Evolutionary conservation across 164 flowering plant genomes (phyloP).

Genomic region (Saururus chinensis): DNA sequence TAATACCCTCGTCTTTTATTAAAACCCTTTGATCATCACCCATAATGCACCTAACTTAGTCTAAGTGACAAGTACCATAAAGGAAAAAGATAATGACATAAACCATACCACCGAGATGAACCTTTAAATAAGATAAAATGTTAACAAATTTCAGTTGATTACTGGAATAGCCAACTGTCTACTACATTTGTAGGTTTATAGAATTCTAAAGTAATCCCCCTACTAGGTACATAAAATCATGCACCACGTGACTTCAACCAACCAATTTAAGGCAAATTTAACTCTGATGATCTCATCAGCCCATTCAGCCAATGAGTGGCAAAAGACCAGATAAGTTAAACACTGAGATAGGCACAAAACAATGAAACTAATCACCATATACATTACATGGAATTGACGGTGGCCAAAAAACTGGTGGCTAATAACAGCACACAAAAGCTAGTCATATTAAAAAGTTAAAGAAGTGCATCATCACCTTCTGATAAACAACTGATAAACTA

Average conservation of each 20-base stretch:
- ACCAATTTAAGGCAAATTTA: neutral
- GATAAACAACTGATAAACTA: conserved; percentile 90
- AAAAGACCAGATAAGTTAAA: neutral
- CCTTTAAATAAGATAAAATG: too few relatives aligned
- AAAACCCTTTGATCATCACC: too few relatives aligned
- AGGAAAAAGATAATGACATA: too few relatives aligned
- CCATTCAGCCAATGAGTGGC: neutral
- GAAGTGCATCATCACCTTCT: conserved; percentile 45
- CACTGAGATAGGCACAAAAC: neutral
- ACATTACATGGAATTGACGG: neutral
- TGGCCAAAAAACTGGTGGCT: neutral
- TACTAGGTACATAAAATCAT: too few relatives aligned
- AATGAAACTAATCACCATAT: neutral
- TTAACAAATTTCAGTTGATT: too few relatives aligned
- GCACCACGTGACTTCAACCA: neutral
- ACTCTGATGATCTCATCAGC: neutral
- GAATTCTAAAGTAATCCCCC: too few relatives aligned
- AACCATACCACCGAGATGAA: too few relatives aligned
- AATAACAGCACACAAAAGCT: neutral
- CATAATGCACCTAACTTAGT: too few relatives aligned
- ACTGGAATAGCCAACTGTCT: too few relatives aligned
- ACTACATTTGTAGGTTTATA: too few relatives aligned
- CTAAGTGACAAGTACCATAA: too few relatives aligned
- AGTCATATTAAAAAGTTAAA: neutral
- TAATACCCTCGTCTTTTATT: too few relatives aligned